A percentile compares a stretch with the other conserved stretches of the same genome.
phyloP scores from a whole-genome alignment of 257 asterid genomes.

The Petunia secreta region DNA sequence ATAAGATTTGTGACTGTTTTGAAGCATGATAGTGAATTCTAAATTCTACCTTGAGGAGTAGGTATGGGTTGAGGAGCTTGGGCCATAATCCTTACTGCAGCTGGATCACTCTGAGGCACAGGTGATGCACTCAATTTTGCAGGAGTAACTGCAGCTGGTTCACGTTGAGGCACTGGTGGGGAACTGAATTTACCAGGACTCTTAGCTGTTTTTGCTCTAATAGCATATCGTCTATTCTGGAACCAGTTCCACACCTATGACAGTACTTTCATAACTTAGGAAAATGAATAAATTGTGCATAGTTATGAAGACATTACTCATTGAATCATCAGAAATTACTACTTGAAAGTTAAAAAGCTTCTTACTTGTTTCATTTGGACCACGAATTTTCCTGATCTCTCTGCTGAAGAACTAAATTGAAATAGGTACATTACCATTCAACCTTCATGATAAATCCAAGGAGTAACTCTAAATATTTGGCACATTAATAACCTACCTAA shows the following conservation, averaged over 20 bases:
- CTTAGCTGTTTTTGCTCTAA: conserved; percentile 70
- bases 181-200: conserved; percentile 53
- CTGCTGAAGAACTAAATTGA: conserved; percentile 66
- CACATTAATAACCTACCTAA: conserved; percentile 53
- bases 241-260: conserved; percentile 81
- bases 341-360: conserved; percentile 3
- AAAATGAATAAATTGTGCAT: background rate
- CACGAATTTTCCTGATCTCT: conserved; percentile 74
- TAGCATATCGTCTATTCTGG: conserved; percentile 82
- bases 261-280: conserved; percentile 13
- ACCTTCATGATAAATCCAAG: conserved; percentile 16
- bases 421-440: conserved; percentile 27
- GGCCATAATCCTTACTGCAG: conserved; percentile 51
- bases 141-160: conserved; percentile 42
- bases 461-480: background rate
- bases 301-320: background rate
- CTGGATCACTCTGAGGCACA: conserved; percentile 52
- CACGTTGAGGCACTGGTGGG: conserved; percentile 48
- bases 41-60: conserved; percentile 30
- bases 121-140: conserved; percentile 38
- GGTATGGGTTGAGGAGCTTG: conserved; percentile 56
- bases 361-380: conserved; percentile 83
- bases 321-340: conserved; percentile 1
- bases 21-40: background rate
- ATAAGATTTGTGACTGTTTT: background rate